Evolutionary conservation across 179 eudicot genomes (phyloP), one percentile per base, ranked within the genome.

Genomic region (Nepenthes alata): DNA sequence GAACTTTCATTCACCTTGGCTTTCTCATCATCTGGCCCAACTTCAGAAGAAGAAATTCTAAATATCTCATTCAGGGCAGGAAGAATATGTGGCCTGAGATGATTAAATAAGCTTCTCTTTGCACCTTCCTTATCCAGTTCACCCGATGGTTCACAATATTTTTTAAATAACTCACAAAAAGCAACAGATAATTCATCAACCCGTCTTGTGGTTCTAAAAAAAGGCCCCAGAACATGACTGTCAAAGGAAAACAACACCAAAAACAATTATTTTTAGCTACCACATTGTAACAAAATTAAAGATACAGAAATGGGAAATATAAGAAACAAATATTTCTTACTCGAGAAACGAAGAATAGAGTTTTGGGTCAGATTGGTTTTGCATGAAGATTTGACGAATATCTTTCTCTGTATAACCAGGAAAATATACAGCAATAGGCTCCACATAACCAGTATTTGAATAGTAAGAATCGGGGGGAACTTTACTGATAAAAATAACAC

Each of bases 371-470:
- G 68, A 70, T 65, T 78, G 78, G 47, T 81, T 82, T 59, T 66
- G 83, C 83, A 81, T 50, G 50, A 88, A 77, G 53, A 91, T 91
- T 67, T 77, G 77, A 47, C 85, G 85, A 74, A 88, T 72, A 68
- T 84, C 91, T 47, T 81, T 83, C 66, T 91, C 97, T 2, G 86
- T 68, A 66, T 91, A 88, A 62, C 77, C 84, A 41, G 96, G 89
- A 62, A 91, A 91, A 73, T 77, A 73, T 44, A 91, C 69, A 57
- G 96, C 85, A 37, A 86, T 60, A 39, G 95, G 96, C 79, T 91
- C 97, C 49, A 66, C 53, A 59, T 68, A 81, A 59, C 96, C 96
- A 59, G 89, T 82, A 72, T 85, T 87, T 9, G 80, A 79, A 73
- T 82, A 74, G 75, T 82, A 91, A 6, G 87, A 71, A 78, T 88